These are phyloP conservation scores for Pleodorina starrii DNA, from an alignment of 139 green algal genomes.

Conservation along the genomic window DNA sequence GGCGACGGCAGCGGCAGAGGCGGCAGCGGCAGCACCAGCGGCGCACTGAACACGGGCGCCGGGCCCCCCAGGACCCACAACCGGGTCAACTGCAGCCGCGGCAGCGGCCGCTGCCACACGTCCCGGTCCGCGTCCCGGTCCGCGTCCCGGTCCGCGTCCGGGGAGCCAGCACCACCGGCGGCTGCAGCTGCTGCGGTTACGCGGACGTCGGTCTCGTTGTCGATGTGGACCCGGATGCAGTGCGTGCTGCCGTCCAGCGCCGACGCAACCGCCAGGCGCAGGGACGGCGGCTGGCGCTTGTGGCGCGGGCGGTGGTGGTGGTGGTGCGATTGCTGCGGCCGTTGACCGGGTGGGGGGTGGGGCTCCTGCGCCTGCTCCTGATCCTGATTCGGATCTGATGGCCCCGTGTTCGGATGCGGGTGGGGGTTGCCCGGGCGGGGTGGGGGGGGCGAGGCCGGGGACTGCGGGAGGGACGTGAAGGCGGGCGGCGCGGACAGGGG, in stretches of 20 bases:
- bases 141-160: no score
- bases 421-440: no score
- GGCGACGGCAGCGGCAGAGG: neutral
- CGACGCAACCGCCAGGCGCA: slow-evolving; percentile 25
- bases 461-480: neutral
- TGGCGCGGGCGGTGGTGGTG: neutral
- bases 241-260: slow-evolving; percentile 32
- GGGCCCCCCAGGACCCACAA: neutral
- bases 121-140: no score
- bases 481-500: slow-evolving; percentile 14
- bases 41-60: slow-evolving; percentile 44
- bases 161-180: no score
- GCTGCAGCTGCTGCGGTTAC: neutral
- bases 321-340: neutral
- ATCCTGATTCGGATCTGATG: no score
- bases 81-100: neutral
- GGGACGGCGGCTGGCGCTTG: no score
- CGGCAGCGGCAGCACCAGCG: neutral
- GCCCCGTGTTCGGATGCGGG: no score
- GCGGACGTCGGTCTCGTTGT: neutral
- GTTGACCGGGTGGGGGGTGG: neutral
- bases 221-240: neutral
- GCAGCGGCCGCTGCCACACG: neutral
- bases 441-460: no score
- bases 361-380: no score